Evolutionary conservation across 179 eudicot genomes (phyloP).

Genomic region (Spergularia azorica): DNA sequence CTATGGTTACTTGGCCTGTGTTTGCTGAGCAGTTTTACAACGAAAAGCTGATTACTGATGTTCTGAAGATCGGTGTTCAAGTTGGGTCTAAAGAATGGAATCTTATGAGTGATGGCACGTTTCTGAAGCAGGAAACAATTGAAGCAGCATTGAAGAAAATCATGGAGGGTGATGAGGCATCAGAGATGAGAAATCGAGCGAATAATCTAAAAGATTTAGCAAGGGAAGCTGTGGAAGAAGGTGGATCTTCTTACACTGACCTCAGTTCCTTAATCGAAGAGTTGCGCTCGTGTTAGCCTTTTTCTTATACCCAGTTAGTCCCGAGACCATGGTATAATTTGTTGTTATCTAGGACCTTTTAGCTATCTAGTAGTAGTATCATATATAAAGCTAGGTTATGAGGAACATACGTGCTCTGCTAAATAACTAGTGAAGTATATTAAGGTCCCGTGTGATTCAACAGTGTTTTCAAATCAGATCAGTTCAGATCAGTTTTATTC

Average conservation of each 20-base stretch:
- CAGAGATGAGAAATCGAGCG: conserved; percentile 30
- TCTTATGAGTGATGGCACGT: conserved; percentile 10
- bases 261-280: conserved; percentile 29
- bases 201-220: conserved; percentile 32
- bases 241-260: conserved; percentile 36
- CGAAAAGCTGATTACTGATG: conserved; percentile 31
- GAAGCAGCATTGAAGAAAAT: conserved; percentile 21
- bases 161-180: conserved; percentile 30
- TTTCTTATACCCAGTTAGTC: too few relatives aligned
- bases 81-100: conserved; percentile 28
- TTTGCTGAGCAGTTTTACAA: conserved; percentile 36
- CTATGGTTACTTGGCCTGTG: conserved; percentile 39
- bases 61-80: conserved; percentile 33
- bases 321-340: too few relatives aligned
- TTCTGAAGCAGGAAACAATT: conserved; percentile 17
- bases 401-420: too few relatives aligned
- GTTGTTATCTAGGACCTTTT: too few relatives aligned
- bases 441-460: too few relatives aligned
- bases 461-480: too few relatives aligned
- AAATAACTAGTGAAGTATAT: too few relatives aligned
- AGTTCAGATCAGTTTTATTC: too few relatives aligned
- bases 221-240: conserved; percentile 30
- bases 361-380: too few relatives aligned
- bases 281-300: conserved; percentile 14
- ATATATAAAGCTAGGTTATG: too few relatives aligned